Base-by-base conservation (phyloP, 768 basidiomycete genomes). In the Leccinum obscurum region DNA sequence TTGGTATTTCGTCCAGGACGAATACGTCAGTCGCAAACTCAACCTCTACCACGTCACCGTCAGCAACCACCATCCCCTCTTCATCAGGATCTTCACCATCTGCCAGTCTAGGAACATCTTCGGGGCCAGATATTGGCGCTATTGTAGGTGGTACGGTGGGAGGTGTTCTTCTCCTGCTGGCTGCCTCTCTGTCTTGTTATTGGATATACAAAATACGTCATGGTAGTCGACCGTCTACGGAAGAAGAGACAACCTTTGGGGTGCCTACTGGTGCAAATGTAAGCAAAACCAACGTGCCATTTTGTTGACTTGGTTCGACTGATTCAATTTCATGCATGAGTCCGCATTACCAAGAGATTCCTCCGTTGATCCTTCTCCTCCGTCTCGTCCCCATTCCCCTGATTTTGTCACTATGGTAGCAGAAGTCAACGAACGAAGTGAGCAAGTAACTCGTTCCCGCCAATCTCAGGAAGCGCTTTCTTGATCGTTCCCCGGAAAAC, bases 121-220 rank as follows among this genome's bases (percentile, higher is more conserved):
- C 57, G 13, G 14, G 39, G 34, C 17, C 22, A 54, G 39, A 53
- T 41, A 26, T 35, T 13, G 56, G 62, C 0, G 53, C 55, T 17
- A 64, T 64, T 11, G 41, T 57, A 1, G 63, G 66, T n/a, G 63
- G 58, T n/a, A 22, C 32, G 2, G 48, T 66, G 3, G 64, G 52
- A 3, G 67, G 55, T 0, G 48, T 26, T 26, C 4, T 6, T 24
- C 6, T 49, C 13, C 22, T 49, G 13, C 22, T 49, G 24, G 24
- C 6, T 15, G 8, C 14, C 13, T 49, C 24, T 24, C n/a, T 49
- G 24, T 49, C 15, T 7, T 49, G 48, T 26, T 49, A 26, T 15
- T 13, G 48, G 22, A 15, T 22, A 49, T 8, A 24, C 13, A 60
- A 52, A 24, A 54, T 44, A 41, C 48, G 48, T 5, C 20, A 24